Evolutionary conservation across 2,329 filamentous ascomycete species (phyloP), one percentile per base, ranked within the genome.

Genomic region (Seiridium unicorne): DNA sequence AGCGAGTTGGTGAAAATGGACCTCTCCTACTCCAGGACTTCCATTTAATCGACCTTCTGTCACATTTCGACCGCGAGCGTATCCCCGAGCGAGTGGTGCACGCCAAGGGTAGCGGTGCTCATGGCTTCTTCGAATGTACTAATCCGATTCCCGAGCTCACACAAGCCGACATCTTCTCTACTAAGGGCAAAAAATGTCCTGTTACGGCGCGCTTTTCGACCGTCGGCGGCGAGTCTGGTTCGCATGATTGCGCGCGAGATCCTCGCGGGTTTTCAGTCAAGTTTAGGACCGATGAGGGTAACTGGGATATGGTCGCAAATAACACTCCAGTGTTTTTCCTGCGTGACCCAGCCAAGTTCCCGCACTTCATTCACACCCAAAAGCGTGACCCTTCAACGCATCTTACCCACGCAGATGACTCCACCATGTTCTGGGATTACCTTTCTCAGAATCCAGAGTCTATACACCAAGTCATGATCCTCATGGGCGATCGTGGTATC

Each of bases 321-420:
- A 92, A 92, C 76, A 92, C 88, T 0, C 89, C 89, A 1, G 81
- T 92, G 35, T 93, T 93, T 80, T 92, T 93, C 79, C 68, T 92
- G 35, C 82, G 89, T 48, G 89, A 92, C 66, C 88, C 89, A 2
- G 82, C 83, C 68, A 91, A 92, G 72, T 92, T 91, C 76, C 89
- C 89, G 40, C 77, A 87, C 69, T 89, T 92, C 74, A 91, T 91
- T 63, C 89, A 91, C 77, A 90, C 89, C 3, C 90, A 93, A 75
- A 92, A 92, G 81, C 83, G 89, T 53, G 82, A 92, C 73, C 89
- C 89, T 1, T 81, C 86, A 64, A 91, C 87, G 42, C 88, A 92
- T 72, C 76, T 91, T 56, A 87, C 85, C 51, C 85, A 90, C 72
- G 86, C 88, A 11, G 54, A 57, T n/a, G 53, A 55, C n/a, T 55